Evolutionary conservation across 176 grass and related monocot species (phyloP), one percentile per base, ranked within the genome.

Genomic region (Coix lacrymajobi): DNA sequence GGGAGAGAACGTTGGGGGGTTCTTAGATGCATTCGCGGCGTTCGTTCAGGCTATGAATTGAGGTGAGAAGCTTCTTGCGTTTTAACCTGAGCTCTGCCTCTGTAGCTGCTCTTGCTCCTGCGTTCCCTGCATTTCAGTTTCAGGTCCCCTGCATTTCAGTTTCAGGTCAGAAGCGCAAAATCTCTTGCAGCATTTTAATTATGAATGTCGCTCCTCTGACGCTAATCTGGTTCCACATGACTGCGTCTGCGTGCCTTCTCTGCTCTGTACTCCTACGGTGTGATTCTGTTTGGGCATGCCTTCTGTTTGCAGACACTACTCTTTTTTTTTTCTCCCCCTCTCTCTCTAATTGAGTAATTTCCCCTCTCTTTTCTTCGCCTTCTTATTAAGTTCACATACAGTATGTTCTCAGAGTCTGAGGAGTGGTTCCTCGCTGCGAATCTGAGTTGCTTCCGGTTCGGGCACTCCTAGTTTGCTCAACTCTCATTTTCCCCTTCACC

Each of bases 81-180:
- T n/a, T 31, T 66, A 24, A 38, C 15, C 15, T 41, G 22, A 29
- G 37, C 64, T 45, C 69, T 9, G 60, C 1, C 64, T 45, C 69
- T 9, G 60, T 1, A 48, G 45, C 0, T 41, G 2, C 51, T 63
- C 54, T 73, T 44, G 34, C 45, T 16, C 34, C 29, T 48, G 26
- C 61, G 11, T 2, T 34, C 22, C 20, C 62, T 36, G 38, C 76
- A 8, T 56, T 54, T n/a, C 45, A 5, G 45, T 51, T 40, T 69
- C 39, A 89, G 77, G 77, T 89, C 37, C n/a, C n/a, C n/a, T n/a
- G n/a, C n/a, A n/a, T n/a, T n/a, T 33, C 45, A 5, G 45, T 51
- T 40, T 69, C 39, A 89, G 77, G 77, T 89, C 37, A 76, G 40
- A 32, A 29, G 14, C 40, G 60, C 28, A 6, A 0, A 40, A 22